Conservation (phyloP, 257 asterid species). For the Rehmannia glutinosa region DNA sequence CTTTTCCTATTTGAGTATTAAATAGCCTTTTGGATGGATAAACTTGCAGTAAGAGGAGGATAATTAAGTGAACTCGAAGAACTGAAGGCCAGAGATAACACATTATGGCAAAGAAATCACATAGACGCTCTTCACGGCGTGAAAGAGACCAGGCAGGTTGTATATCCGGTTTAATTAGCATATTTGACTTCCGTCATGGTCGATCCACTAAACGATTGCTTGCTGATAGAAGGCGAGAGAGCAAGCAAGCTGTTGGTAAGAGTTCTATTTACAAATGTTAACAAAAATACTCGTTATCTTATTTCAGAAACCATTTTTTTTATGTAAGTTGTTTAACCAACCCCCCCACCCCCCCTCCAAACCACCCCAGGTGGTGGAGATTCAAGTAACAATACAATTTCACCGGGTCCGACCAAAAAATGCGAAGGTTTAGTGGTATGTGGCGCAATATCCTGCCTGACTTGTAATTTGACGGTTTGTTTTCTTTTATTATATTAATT, state of each 20-base stretch:
- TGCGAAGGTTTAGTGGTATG: conserved; percentile 38
- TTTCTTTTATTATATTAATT: not conserved
- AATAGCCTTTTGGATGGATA: conserved; percentile 8
- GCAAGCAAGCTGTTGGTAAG: conserved; percentile 53
- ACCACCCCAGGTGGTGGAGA: conserved; percentile 38
- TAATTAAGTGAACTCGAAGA: conserved; percentile 16
- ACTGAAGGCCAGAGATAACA: conserved; percentile 15
- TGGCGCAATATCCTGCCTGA: conserved; percentile 4
- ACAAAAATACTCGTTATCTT: not conserved
- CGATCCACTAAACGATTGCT: conserved; percentile 68
- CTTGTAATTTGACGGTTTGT: not conserved
- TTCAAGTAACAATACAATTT: conserved; percentile 21
- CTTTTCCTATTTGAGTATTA: not conserved
- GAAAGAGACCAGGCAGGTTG: conserved; percentile 82
- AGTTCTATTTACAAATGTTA: not conserved
- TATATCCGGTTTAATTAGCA: conserved; percentile 71
- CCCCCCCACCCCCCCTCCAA: not conserved
- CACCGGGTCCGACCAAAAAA: conserved; percentile 16
- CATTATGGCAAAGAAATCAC: conserved; percentile 76
- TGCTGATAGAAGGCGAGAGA: conserved; percentile 54
- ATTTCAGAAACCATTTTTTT: not conserved
- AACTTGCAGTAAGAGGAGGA: conserved; percentile 23
- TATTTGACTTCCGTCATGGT: conserved; percentile 76
- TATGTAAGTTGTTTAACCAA: not conserved
- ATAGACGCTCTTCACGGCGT: conserved; percentile 43